Conservation (phyloP, 2,329 filamentous ascomycete genomes). For the Ramichloridium luteum region DNA sequence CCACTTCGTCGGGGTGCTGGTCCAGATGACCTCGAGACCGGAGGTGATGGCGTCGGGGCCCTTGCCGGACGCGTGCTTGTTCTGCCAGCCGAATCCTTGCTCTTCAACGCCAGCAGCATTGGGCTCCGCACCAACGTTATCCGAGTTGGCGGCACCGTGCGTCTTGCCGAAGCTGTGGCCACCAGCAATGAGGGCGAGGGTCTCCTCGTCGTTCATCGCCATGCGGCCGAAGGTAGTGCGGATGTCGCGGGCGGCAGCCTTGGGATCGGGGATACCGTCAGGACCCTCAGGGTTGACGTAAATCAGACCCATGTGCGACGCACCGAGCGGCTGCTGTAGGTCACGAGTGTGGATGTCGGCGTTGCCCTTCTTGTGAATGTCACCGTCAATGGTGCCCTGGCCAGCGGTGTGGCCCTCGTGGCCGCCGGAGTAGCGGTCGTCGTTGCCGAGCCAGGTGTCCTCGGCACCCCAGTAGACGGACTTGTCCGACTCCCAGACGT, state of each 20-base stretch:
- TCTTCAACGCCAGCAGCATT: constrained; percentile 50
- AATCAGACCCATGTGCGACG: constrained; percentile 64
- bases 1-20: constrained; percentile 63
- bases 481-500: constrained; percentile 66
- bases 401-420: constrained; percentile 32
- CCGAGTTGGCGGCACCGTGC: constrained; percentile 55
- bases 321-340: constrained; percentile 55
- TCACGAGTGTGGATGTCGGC: constrained; percentile 43
- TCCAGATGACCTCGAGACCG: constrained; percentile 71
- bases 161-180: constrained; percentile 74
- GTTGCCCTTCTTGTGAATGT: constrained; percentile 34
- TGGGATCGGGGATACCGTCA: constrained; percentile 56
- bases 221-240: constrained; percentile 64
- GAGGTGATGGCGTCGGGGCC: constrained; percentile 63
- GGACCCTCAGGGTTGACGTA: constrained; percentile 75
- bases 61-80: constrained; percentile 51
- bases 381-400: constrained; percentile 32
- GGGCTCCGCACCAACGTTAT: constrained; percentile 56
- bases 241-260: constrained; percentile 59
- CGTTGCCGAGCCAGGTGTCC: constrained; percentile 62
- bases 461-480: constrained; percentile 67
- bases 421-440: constrained; percentile 52
- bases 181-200: constrained; percentile 64
- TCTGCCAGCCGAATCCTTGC: constrained; percentile 64
- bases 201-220: constrained; percentile 77